Base-by-base conservation (phyloP, 805 yeast species). In the Nakazawaea ambrosiae region DNA sequence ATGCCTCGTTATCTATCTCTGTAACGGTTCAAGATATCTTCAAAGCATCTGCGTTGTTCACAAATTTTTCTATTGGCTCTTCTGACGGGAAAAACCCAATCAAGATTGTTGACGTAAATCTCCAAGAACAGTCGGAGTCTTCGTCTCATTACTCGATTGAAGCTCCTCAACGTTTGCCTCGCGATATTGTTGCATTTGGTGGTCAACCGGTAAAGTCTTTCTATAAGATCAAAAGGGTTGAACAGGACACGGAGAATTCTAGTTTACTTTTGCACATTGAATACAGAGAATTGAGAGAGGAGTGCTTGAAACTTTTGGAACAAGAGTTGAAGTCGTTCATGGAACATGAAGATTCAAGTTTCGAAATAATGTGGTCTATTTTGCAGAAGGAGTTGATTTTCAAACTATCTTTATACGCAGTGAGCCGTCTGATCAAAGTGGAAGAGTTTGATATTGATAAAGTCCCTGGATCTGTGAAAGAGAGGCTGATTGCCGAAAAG, bases 21-120 rank as follows among this genome's bases (percentile, higher is more conserved):
- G 92, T 84, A 1, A 77, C 86, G 2, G 94, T 84, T 2, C 90
- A 83, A 49, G 95, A 86, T 53, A 75, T 79, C 9, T 84, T 83
- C 61, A 73, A 75, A 45, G 54, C 70, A 3, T 54, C 69, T 14
- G 58, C 65, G 20, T 58, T 85, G 1, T 79, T 73, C 45, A 76
- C 87, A 4, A 81, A 78, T 47, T 86, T 82, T 51, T 73, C 81
- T 11, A 66, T 85, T 31, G 81, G 85, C 15, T 68, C 88, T 4
- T 63, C 80, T 1, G 65, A 67, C 19, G 39, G 63, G 0, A 57
- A 58, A 7, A 48, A 54, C 4, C 94, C 92, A 0, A 63, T 81
- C 2, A 58, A 82, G 38, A 55, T 83, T 5, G 48, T 65, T 3
- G 50, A 60, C 5, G 76, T 73, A 16, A 53, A 57, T 10, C 36